Conservation (phyloP, 2,329 filamentous ascomycete genomes). For the Aspergillus puulaauensis region DNA sequence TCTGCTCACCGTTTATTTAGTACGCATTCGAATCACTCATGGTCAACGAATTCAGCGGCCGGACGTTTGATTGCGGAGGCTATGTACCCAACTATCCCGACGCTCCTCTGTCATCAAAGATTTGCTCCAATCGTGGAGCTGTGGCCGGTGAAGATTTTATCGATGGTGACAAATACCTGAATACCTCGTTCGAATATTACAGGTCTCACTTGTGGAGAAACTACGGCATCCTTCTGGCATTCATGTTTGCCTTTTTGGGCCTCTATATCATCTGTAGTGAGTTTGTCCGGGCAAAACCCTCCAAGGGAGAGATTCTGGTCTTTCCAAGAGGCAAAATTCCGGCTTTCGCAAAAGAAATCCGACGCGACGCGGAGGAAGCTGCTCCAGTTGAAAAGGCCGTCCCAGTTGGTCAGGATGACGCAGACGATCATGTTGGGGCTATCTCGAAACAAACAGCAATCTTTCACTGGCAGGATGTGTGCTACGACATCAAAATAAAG, state of each 20-base stretch:
- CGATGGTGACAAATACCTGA: conserved; percentile 59
- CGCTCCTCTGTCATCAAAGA: conserved; percentile 40
- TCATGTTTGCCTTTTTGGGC: conserved; percentile 58
- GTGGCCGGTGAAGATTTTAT: conserved; percentile 55
- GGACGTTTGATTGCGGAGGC: conserved; percentile 55
- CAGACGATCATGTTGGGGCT: conserved; percentile 69
- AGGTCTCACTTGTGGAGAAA: conserved; percentile 64
- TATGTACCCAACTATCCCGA: conserved; percentile 49
- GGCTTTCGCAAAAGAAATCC: conserved; percentile 33
- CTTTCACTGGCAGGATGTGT: conserved; percentile 82
- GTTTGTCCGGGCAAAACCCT: conserved; percentile 61
- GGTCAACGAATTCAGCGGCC: conserved; percentile 75
- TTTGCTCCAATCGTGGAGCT: conserved; percentile 61
- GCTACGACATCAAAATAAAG: conserved; percentile 80
- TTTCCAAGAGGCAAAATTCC: conserved; percentile 70
- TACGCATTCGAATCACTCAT: conserved; percentile 82
- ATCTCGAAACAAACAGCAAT: conserved; percentile 72
- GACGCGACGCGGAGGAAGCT: conserved; percentile 23
- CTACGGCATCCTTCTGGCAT: conserved; percentile 65
- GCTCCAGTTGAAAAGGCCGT: conserved; percentile 39
- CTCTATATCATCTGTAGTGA: conserved; percentile 65
- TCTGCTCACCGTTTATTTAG: conserved; percentile 5
- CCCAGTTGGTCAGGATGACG: conserved; percentile 65
- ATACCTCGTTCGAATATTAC: conserved; percentile 56
- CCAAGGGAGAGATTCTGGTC: conserved; percentile 71